Evolutionary conservation across 2,329 filamentous ascomycete genomes (phyloP), one percentile per base, ranked within the genome.

Genomic region (Truncatella angustata): DNA sequence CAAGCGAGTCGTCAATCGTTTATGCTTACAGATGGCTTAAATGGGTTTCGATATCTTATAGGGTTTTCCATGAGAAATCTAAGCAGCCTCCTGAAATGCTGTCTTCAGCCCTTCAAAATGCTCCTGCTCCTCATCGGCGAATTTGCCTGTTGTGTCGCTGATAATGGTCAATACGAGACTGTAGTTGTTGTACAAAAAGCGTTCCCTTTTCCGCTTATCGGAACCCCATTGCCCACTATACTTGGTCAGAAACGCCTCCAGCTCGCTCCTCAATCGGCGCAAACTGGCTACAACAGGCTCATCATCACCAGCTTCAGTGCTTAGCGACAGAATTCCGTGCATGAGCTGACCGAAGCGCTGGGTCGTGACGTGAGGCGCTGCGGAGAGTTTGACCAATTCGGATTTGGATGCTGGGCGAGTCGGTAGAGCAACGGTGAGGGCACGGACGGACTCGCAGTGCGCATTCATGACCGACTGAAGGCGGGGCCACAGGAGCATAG

Each of bases 171-270:
- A 77, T n/a, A 99, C 82, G 57, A 99, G 77, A 50, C 90, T 95
- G 70, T 96, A 97, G 69, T 99, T 99, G 67, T 97, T 99, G 66
- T 89, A 94, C 63, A 99, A 70, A 66, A 97, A 97, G 40, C 94
- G 79, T 60, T 93, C 88, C 59, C 87, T 80, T 73, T 95, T 95
- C 65, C 90, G 83, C 57, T 82, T 79, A 63, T 96, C 93, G 1
- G 79, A 73, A 18, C 82, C 85, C 56, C 92, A 90, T 0, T 77
- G 76, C 60, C 90, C 87, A 64, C 89, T 88, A 54, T 92, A 77
- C 65, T 88, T 91, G 5, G 82, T 82, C 55, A 99, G 70, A 59
- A 97, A 94, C 0, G 82, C 81, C 69, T 97, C 91, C 37, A 93
- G 87, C 66, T 97, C 94, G 52, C 79, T 81, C 26, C 91, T 78